phyloP scores from a whole-genome alignment of 768 basidiomycete genomes.

The Pulveroboletus ravenelii region DNA sequence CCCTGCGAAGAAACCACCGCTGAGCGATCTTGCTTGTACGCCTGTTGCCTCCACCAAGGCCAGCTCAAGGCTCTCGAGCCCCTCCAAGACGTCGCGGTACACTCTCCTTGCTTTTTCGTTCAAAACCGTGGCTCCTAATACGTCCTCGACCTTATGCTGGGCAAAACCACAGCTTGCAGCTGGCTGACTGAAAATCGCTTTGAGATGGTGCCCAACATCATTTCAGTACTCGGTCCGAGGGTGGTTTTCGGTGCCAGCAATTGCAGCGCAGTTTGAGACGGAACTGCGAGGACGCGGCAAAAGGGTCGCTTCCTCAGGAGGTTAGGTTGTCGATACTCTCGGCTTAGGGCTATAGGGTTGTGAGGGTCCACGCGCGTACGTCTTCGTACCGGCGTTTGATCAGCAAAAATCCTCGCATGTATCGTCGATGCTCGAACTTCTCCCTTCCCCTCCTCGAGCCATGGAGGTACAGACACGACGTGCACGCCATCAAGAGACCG shows the following conservation, averaged over 20 bases:
- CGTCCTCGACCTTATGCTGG: not conserved
- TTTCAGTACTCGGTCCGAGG: slow-evolving; percentile 44
- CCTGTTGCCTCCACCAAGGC: slow-evolving; percentile 39
- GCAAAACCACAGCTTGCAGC: slow-evolving; percentile 40
- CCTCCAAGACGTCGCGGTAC: slow-evolving; percentile 38
- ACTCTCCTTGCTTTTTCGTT: slow-evolving; percentile 3
- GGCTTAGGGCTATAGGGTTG: too few relatives aligned
- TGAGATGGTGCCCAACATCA: slow-evolving; percentile 60
- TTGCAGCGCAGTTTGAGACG: slow-evolving; percentile 36
- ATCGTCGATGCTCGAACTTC: too few relatives aligned
- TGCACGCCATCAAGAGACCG: too few relatives aligned
- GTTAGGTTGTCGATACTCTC: slow-evolving; percentile 36
- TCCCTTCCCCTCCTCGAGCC: too few relatives aligned
- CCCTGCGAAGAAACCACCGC: slow-evolving; percentile 35
- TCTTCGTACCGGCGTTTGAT: too few relatives aligned
- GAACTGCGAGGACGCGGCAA: slow-evolving; percentile 43
- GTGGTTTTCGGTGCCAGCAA: slow-evolving; percentile 48
- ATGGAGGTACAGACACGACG: too few relatives aligned
- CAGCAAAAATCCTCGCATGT: too few relatives aligned
- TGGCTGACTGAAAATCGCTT: slow-evolving; percentile 45
- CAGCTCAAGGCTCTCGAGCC: slow-evolving; percentile 41
- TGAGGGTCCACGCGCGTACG: too few relatives aligned
- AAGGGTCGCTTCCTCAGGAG: slow-evolving; percentile 53
- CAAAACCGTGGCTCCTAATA: not conserved
- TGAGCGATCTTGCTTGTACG: slow-evolving; percentile 19